A percentile compares a stretch with the other conserved stretches of the same genome.
These are phyloP conservation scores for Phyllostachys edulis DNA, from an alignment of 176 grass and related monocot species.

Conservation along the genomic window DNA sequence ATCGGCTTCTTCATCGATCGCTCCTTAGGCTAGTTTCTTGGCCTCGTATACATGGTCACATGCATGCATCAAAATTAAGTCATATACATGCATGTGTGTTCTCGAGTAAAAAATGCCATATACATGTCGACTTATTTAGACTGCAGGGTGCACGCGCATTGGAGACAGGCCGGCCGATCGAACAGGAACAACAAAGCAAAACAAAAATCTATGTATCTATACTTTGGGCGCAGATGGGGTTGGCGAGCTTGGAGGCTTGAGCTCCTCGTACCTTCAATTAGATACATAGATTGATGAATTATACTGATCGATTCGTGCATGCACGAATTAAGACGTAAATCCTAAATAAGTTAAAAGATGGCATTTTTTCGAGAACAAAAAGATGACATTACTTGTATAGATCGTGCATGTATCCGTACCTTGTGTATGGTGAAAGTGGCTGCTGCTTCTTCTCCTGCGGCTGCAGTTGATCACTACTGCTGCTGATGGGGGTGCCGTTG, in stretches of 20 bases:
- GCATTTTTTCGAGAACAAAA: too few relatives aligned
- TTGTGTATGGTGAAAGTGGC: constrained; percentile 34
- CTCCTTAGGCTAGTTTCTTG: too few relatives aligned
- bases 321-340: neutral
- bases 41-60: too few relatives aligned
- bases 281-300: neutral
- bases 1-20: too few relatives aligned
- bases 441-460: neutral
- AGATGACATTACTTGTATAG: too few relatives aligned
- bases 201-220: neutral
- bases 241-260: constrained; percentile 38
- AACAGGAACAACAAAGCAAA: neutral
- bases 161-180: neutral
- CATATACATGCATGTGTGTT: too few relatives aligned
- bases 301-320: neutral
- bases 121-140: too few relatives aligned
- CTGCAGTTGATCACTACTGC: neutral
- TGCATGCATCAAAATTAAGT: too few relatives aligned
- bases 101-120: too few relatives aligned
- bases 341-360: too few relatives aligned
- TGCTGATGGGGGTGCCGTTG: constrained; percentile 2
- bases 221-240: constrained; percentile 23
- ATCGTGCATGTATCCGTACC: neutral
- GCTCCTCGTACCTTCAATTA: constrained; percentile 29
- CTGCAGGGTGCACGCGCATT: neutral